Percentiles rank a stretch among this genome's conserved stretches.
phyloP scores from a whole-genome alignment of 2,329 filamentous ascomycete species.

The Sporothrix mexicana region DNA sequence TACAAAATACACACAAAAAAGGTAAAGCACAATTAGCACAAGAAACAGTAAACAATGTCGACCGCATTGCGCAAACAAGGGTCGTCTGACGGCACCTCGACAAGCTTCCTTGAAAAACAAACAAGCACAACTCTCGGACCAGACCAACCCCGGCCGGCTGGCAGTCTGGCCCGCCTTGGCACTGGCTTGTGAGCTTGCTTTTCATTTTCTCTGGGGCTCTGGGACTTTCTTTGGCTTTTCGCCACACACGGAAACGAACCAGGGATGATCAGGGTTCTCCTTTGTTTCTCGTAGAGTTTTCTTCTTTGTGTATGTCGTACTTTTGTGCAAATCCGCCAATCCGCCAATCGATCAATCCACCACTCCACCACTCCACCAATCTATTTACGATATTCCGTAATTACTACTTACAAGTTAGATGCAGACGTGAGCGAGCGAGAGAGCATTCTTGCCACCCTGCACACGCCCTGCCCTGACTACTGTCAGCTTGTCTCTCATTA shows the following conservation, averaged over 20 bases:
- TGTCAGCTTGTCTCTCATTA: neutral
- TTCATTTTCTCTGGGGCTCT: constrained; percentile 4
- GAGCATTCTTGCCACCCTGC: constrained; percentile 12
- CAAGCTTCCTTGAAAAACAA: neutral
- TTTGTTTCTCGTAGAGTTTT: neutral
- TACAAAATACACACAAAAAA: neutral
- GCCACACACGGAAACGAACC: constrained; percentile 1
- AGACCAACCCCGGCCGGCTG: constrained; percentile 5
- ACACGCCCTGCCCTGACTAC: constrained; percentile 14
- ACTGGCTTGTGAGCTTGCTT: neutral
- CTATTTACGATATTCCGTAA: no score
- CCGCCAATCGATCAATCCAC: neutral
- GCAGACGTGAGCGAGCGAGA: neutral
- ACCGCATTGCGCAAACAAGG: neutral
- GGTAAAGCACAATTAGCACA: neutral
- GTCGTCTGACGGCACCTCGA: neutral
- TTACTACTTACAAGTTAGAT: neutral
- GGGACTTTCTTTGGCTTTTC: neutral
- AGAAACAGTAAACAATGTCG: neutral
- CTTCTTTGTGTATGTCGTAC: neutral
- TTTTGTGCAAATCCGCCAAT: constrained; percentile 3
- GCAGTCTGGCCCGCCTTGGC: no score
- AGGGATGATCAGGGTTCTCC: neutral
- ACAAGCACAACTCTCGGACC: neutral
- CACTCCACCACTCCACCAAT: neutral